Percentiles rank a stretch among this genome's conserved stretches.
Conservation (phyloP, 2,329 filamentous ascomycete genomes). For the Trichoderma lentiforme region DNA sequence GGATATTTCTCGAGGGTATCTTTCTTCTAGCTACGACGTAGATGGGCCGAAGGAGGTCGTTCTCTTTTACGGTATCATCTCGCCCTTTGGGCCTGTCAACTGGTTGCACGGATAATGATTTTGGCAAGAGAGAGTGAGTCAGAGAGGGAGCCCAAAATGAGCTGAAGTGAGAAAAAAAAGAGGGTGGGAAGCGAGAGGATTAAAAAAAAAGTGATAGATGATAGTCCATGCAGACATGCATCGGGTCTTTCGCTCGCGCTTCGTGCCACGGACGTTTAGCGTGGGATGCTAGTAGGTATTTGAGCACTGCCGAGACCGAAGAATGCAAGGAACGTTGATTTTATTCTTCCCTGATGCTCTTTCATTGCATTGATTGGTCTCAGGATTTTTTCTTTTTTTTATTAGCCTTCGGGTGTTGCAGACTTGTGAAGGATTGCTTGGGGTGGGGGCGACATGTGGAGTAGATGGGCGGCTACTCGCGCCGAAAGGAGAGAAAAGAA, state of each 20-base stretch:
- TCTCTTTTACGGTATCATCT: not conserved
- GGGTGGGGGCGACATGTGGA: not conserved
- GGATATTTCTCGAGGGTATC: not conserved
- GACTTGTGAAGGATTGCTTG: not conserved
- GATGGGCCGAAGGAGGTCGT: not conserved
- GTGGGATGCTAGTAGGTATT: not conserved
- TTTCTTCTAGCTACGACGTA: not conserved
- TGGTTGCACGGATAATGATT: not conserved
- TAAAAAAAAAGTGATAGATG: not conserved
- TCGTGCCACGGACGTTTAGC: not conserved
- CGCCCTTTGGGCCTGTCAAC: not conserved
- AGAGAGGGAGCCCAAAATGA: not conserved
- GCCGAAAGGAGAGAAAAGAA: not conserved
- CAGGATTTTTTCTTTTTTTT: not conserved
- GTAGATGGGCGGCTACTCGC: not conserved
- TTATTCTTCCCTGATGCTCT: not conserved
- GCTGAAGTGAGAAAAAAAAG: not conserved
- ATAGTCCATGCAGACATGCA: not conserved
- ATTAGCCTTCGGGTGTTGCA: not conserved
- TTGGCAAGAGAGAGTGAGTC: not conserved
- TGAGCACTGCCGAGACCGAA: not conserved
- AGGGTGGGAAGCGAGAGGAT: not conserved
- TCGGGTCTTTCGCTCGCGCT: not conserved
- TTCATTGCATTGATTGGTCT: not conserved
- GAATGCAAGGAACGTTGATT: not conserved